A percentile compares a stretch with the other conserved stretches of the same genome.
Conservation (phyloP, 257 asterid species). For the Salvia splendens region DNA sequence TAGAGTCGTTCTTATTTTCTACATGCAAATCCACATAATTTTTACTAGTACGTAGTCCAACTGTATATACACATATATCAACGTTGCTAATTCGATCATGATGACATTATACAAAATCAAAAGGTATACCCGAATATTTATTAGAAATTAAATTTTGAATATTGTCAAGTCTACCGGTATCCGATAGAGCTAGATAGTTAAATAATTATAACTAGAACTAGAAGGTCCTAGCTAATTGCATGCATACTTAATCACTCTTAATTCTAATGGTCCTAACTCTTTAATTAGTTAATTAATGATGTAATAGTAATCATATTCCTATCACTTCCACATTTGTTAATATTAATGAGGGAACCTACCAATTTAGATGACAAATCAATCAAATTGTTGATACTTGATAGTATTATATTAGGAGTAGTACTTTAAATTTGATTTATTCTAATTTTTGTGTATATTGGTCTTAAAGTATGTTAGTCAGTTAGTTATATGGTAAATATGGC, state of each 20-base stretch:
- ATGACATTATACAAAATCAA: no score
- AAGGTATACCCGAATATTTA: no score
- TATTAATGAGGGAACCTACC: constrained; percentile 12
- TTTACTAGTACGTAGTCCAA: no score
- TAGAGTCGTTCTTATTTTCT: no score
- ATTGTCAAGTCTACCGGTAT: not conserved
- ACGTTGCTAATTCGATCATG: no score
- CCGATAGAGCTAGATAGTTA: not conserved
- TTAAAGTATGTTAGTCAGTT: not conserved
- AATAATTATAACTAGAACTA: constrained; percentile 6
- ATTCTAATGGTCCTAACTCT: constrained; percentile 34
- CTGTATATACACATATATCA: no score
- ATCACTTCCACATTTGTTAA: constrained; percentile 24
- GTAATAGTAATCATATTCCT: constrained; percentile 31
- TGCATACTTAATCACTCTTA: constrained; percentile 30
- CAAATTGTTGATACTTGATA: not conserved
- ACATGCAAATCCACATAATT: no score
- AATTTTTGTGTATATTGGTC: not conserved
- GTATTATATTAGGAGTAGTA: not conserved
- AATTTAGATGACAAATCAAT: no score
- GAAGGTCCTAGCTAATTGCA: constrained; percentile 28
- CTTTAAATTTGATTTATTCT: not conserved
- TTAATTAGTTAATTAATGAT: constrained; percentile 25
- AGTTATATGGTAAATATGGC: not conserved
- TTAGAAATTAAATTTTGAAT: not conserved